phyloP scores from a whole-genome alignment of 2,329 filamentous ascomycete genomes.

The Fusarium anguioides region DNA sequence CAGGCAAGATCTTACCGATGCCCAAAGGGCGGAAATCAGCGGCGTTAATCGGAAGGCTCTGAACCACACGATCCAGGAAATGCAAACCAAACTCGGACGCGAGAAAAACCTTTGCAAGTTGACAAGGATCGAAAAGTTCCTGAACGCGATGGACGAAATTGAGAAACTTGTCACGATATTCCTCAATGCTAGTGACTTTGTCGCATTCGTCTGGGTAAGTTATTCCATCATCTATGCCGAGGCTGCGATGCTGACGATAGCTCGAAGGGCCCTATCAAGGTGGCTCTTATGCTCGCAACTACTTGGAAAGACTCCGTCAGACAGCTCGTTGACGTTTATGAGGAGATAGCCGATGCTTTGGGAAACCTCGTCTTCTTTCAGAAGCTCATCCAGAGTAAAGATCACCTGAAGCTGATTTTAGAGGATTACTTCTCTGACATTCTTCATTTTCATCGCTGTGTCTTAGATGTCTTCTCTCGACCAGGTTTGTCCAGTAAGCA shows the following conservation, averaged over 20 bases:
- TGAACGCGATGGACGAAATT: background rate
- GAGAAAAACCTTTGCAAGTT: background rate
- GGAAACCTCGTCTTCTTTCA: background rate
- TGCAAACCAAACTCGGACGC: background rate
- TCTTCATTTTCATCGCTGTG: background rate
- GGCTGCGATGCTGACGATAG: accelerated
- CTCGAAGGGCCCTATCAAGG: background rate
- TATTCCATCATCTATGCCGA: no score
- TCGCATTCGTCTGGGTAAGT: conserved; percentile 17
- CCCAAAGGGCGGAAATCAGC: background rate
- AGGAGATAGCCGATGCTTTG: background rate
- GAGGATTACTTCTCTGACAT: conserved; percentile 9
- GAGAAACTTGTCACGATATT: background rate
- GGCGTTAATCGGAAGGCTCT: accelerated
- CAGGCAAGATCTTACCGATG: background rate
- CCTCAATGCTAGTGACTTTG: background rate
- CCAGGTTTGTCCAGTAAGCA: background rate
- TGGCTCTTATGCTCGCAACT: conserved; percentile 3
- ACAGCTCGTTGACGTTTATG: background rate
- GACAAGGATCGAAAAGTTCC: background rate
- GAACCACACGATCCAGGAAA: accelerated
- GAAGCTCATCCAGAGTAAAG: background rate
- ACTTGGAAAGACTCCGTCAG: background rate
- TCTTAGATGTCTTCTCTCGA: background rate
- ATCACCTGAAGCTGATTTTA: accelerated